phyloP scores from a whole-genome alignment of 768 basidiomycete species.

The Agaricus subrufescens region DNA sequence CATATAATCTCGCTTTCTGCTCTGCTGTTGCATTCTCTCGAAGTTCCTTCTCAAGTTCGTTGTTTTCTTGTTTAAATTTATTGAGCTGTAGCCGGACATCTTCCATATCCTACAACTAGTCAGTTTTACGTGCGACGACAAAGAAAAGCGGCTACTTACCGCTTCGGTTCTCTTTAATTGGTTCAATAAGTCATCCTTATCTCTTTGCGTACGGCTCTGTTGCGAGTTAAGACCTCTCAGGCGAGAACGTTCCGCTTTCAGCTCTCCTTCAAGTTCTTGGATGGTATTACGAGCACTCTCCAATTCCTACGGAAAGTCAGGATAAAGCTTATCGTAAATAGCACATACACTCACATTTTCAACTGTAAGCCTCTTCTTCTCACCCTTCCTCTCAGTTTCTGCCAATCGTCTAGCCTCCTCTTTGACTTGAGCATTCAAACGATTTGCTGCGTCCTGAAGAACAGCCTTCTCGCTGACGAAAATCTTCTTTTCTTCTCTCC shows the following conservation, averaged over 20 bases:
- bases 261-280: conserved; percentile 62
- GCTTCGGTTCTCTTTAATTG: conserved; percentile 70
- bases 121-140: not conserved
- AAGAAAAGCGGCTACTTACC: conserved; percentile 32
- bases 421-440: conserved; percentile 60
- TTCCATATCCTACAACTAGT: conserved; percentile 62
- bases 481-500: conserved; percentile 62
- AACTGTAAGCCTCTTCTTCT: conserved; percentile 43
- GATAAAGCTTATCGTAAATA: not conserved
- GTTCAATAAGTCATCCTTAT: conserved; percentile 57
- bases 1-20: conserved; percentile 67
- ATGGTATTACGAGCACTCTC: conserved; percentile 63
- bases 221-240: conserved; percentile 60
- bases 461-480: conserved; percentile 68
- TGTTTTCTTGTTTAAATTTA: conserved; percentile 67
- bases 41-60: conserved; percentile 68
- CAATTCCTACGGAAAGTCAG: conserved; percentile 49
- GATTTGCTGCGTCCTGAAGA: conserved; percentile 66
- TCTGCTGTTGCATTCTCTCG: conserved; percentile 70
- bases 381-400: conserved; percentile 47
- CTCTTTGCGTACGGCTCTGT: conserved; percentile 56
- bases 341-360: conserved; percentile 44
- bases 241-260: conserved; percentile 67
- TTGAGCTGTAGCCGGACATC: conserved; percentile 68
- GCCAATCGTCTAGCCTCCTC: conserved; percentile 50